Base-by-base conservation (phyloP, 495 filamentous ascomycete species). In the Xylaria curta region DNA sequence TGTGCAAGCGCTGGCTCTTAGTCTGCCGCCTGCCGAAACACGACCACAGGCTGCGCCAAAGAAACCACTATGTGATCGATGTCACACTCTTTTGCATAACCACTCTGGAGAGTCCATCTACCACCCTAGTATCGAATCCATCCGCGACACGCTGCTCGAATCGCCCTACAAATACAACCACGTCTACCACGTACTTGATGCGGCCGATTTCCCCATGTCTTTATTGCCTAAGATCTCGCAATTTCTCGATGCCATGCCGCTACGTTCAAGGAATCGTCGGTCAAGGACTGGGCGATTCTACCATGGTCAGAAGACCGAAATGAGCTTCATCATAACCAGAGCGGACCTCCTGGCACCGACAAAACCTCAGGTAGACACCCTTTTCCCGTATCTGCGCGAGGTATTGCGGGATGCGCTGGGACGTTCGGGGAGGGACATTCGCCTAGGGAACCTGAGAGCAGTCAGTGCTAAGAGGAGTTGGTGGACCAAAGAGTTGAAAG, bases 111-210 rank as follows among this genome's bases (percentile, higher is more conserved):
- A 87, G 10, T 86, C 92, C 17, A 92, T 94, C 49, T 80, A 86
- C 33, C 93, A 97, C 75, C 96, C 96, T 0, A 88, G 91, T 8
- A 83, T 97, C 61, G 83, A 93, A 26, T 89, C 93, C 0, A 89
- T 99, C 36, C 85, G 88, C 36, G 89, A 92, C 33, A 97, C 91
- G n/a, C 90, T 99, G 31, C 85, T 89, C 24, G 92, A 95, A 73
- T 94, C 95, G 0, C 94, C 94, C 1, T 87, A 96, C 79, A 93
- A 91, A 76, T 83, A 91, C 73, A 98, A 98, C 78, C 94, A 97
- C 75, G 88, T 99, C 67, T 99, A 98, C 79, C 95, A 98, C 79
- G 86, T 99, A n/a, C 77, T 98, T n/a, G 96, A 99, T 76, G 96
- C 96, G 5, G 97, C 94, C 19, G 96, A 99, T 78, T 97, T 99